Conservation (phyloP, 2,329 filamentous ascomycete genomes). For the Penicillium glabrum region DNA sequence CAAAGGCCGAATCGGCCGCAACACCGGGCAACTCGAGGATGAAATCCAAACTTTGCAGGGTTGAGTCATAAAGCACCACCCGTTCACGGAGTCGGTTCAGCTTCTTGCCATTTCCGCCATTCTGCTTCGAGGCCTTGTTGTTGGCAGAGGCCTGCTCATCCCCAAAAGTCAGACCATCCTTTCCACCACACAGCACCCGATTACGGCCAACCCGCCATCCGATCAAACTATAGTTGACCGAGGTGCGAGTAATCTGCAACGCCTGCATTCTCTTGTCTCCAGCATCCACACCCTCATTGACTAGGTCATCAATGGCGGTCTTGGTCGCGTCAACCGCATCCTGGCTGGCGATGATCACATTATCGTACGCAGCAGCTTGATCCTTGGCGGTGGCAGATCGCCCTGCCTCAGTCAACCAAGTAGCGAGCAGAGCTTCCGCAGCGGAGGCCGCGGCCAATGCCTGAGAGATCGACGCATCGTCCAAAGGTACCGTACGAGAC, state of each 20-base stretch:
- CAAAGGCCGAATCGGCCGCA: constrained; percentile 74
- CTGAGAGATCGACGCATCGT: constrained; percentile 88
- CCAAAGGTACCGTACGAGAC: constrained; percentile 78
- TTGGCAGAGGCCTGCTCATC: constrained; percentile 52
- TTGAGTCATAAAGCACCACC: constrained; percentile 86
- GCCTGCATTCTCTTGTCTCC: constrained; percentile 87
- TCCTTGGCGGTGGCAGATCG: constrained; percentile 53
- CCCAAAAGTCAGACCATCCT: constrained; percentile 69
- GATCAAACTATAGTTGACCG: constrained; percentile 90
- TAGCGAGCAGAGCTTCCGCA: constrained; percentile 53
- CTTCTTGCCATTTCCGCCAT: constrained; percentile 71
- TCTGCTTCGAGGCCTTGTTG: constrained; percentile 53
- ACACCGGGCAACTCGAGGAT: constrained; percentile 88
- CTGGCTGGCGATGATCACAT: constrained; percentile 84
- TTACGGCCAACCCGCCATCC: constrained; percentile 95
- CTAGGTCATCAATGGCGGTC: constrained; percentile 86
- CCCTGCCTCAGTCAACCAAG: constrained; percentile 46
- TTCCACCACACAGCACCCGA: constrained; percentile 77
- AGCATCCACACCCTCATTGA: constrained; percentile 77
- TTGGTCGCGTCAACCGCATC: constrained; percentile 94
- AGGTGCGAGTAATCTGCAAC: constrained; percentile 86
- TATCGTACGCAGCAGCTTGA: constrained; percentile 84
- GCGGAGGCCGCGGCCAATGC: constrained; percentile 69
- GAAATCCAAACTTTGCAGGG: constrained; percentile 84
- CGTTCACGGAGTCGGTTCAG: constrained; percentile 80